phyloP scores from a whole-genome alignment of 108 stramenopile species.

The Nitzschia sp. region DNA sequence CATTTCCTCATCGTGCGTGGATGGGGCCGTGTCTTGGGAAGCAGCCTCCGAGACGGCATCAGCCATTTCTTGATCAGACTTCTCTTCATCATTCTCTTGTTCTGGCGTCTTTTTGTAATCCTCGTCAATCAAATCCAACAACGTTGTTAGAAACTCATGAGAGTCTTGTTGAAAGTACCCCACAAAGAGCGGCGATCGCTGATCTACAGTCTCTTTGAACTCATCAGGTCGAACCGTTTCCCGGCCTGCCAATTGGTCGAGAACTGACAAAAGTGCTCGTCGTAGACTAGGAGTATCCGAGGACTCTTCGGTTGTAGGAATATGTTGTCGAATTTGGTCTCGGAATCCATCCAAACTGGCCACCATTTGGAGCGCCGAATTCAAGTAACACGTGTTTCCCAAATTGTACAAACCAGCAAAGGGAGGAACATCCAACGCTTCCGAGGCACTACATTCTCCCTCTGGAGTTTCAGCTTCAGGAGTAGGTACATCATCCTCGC shows the following conservation, averaged over 20 bases:
- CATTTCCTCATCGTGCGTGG: background rate
- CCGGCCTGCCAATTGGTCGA: slow-evolving; percentile 26
- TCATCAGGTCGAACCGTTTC: slow-evolving; percentile 40
- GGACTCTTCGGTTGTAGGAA: slow-evolving; percentile 15
- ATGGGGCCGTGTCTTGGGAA: background rate
- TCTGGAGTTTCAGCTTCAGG: background rate
- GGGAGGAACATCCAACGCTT: background rate
- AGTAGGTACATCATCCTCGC: background rate
- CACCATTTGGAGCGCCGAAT: slow-evolving; percentile 72
- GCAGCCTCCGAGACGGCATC: background rate
- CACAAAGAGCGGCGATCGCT: slow-evolving; percentile 44
- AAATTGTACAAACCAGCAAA: slow-evolving; percentile 68
- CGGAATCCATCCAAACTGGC: slow-evolving; percentile 29
- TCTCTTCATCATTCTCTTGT: slow-evolving; percentile 5
- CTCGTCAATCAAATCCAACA: slow-evolving; percentile 61
- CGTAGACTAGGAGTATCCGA: slow-evolving; percentile 11
- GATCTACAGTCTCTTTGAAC: slow-evolving; percentile 49
- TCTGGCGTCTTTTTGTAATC: slow-evolving; percentile 44
- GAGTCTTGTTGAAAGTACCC: slow-evolving; percentile 64
- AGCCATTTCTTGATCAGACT: slow-evolving; percentile 7
- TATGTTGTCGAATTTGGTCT: slow-evolving; percentile 4
- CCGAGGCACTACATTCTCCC: background rate
- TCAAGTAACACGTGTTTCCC: slow-evolving; percentile 85
- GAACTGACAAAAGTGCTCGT: slow-evolving; percentile 19
- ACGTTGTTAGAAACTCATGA: slow-evolving; percentile 60